phyloP scores from a whole-genome alignment of 1,139 yeast genomes.

The Hansenula lynferdii region DNA sequence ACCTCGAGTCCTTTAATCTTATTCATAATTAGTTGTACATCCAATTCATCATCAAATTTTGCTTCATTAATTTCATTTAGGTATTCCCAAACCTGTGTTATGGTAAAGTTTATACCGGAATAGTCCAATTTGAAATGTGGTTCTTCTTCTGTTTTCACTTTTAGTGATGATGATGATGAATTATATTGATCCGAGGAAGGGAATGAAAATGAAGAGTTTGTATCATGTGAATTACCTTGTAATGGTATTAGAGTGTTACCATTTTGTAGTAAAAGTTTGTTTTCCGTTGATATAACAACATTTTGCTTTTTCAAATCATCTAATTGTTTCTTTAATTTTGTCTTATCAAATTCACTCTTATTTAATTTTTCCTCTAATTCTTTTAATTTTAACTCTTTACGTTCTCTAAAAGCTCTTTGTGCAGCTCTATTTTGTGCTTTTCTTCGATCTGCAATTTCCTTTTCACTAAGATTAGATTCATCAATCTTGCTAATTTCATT shows the following conservation, averaged over 20 bases:
- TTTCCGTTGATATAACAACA: slow-evolving; percentile 52
- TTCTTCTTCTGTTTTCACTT: background rate
- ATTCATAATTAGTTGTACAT: slow-evolving; percentile 53
- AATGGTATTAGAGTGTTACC: background rate
- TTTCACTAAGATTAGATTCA: slow-evolving; percentile 11
- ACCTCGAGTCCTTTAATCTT: slow-evolving; percentile 59
- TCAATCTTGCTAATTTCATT: no score
- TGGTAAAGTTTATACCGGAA: slow-evolving; percentile 45
- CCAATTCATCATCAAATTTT: slow-evolving; percentile 55
- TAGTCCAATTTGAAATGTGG: slow-evolving; percentile 3
- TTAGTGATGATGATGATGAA: no score
- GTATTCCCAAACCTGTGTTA: slow-evolving; percentile 84
- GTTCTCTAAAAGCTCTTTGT: slow-evolving; percentile 83
- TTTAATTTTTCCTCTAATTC: slow-evolving; percentile 59
- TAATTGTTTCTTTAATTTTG: slow-evolving; percentile 45
- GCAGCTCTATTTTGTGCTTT: slow-evolving; percentile 89
- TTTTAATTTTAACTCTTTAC: slow-evolving; percentile 70
- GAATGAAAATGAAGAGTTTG: background rate
- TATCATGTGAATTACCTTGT: no score
- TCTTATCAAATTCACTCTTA: slow-evolving; percentile 57
- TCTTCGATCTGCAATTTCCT: slow-evolving; percentile 20
- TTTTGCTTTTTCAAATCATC: slow-evolving; percentile 51
- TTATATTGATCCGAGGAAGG: no score
- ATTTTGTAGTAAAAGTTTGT: slow-evolving; percentile 41
- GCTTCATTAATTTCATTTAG: slow-evolving; percentile 45